These are phyloP conservation scores for Schizosaccharomyces lindneri DNA, from an alignment of 805 yeast genomes.

Conservation along the genomic window DNA sequence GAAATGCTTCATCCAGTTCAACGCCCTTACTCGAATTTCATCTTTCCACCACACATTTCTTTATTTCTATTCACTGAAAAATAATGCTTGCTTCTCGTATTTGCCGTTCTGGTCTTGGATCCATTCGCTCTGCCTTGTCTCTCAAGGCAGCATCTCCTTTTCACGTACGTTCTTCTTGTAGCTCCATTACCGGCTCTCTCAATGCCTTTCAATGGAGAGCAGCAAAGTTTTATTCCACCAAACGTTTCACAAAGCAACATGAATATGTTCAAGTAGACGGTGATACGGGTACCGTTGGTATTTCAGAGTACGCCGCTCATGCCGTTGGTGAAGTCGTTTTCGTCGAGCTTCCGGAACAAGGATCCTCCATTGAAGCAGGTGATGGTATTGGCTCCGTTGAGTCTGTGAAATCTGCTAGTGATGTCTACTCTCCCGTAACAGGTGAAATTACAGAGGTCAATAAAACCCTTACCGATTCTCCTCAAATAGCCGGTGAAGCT, in stretches of 20 bases:
- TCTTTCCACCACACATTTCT: too few species aligned
- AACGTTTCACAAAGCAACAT: background rate
- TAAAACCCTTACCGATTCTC: slow-evolving; percentile 35
- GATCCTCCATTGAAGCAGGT: slow-evolving; percentile 35
- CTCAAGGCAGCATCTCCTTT: background rate
- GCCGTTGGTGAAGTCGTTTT: slow-evolving; percentile 93
- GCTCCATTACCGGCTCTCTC: background rate
- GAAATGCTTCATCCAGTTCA: too few species aligned
- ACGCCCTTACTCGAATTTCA: too few species aligned
- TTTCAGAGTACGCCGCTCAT: slow-evolving; percentile 83
- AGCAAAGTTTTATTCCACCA: background rate
- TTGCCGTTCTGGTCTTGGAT: too few species aligned
- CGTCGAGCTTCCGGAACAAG: slow-evolving; percentile 67
- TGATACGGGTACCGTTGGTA: slow-evolving; percentile 26
- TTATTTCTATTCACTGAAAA: too few species aligned
- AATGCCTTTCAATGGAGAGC: background rate
- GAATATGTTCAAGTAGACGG: background rate
- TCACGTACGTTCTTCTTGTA: background rate
- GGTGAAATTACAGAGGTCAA: slow-evolving; percentile 60
- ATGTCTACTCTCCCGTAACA: slow-evolving; percentile 65
- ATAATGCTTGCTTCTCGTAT: too few species aligned
- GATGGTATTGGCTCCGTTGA: slow-evolving; percentile 85
- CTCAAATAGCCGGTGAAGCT: slow-evolving; percentile 59
- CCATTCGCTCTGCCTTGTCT: background rate
- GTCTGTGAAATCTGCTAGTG: slow-evolving; percentile 81